Conservation (phyloP, 2,329 filamentous ascomycete species). For the Alternaria brassicicola region DNA sequence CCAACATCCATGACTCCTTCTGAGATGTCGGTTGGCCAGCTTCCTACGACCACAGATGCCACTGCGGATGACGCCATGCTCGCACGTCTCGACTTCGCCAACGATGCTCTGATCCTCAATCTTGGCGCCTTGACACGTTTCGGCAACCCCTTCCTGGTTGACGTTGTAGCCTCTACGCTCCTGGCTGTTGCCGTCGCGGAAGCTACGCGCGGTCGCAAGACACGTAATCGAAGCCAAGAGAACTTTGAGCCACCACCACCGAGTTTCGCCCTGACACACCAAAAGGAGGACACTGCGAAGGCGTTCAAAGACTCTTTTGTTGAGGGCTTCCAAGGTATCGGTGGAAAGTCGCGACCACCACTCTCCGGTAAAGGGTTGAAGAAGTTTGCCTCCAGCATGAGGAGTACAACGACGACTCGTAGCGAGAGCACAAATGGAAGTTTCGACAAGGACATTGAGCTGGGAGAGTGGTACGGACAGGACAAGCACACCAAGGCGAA, state of each 20-base stretch:
- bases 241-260: slow-evolving; percentile 44
- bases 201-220: slow-evolving; percentile 41
- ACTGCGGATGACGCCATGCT: slow-evolving; percentile 49
- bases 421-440: slow-evolving; percentile 24
- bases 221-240: slow-evolving; percentile 25
- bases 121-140: slow-evolving; percentile 51
- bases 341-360: slow-evolving; percentile 33
- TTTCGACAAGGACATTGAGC: slow-evolving; percentile 47
- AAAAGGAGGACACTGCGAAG: slow-evolving; percentile 36
- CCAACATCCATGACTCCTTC: slow-evolving; percentile 43
- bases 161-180: slow-evolving; percentile 52
- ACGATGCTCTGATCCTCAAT: slow-evolving; percentile 53
- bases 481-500: slow-evolving; percentile 16
- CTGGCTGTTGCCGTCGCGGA: slow-evolving; percentile 55
- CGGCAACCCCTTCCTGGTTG: slow-evolving; percentile 54
- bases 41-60: slow-evolving; percentile 46
- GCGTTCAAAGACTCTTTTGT: slow-evolving; percentile 40
- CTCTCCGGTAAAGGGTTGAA: slow-evolving; percentile 24
- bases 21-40: slow-evolving; percentile 41
- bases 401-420: slow-evolving; percentile 22
- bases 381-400: slow-evolving; percentile 31
- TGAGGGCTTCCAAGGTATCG: slow-evolving; percentile 42
- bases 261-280: slow-evolving; percentile 27
- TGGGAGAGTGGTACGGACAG: slow-evolving; percentile 48
- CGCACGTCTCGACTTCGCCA: slow-evolving; percentile 53